phyloP scores from a whole-genome alignment of 208 protist genomes.

The Acanthamoeba divionensis region DNA sequence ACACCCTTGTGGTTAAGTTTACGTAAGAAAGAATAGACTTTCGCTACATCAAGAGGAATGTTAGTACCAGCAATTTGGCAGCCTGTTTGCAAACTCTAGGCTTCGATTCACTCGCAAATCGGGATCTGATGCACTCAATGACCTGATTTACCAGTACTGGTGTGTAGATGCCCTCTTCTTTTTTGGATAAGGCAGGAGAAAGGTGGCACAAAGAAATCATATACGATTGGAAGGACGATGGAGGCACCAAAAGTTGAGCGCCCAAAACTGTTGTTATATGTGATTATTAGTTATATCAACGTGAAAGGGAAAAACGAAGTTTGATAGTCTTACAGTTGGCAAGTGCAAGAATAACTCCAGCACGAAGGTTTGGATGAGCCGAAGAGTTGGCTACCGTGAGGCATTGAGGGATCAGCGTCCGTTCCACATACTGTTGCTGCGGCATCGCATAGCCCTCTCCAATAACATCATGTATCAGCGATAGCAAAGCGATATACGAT shows the following conservation, averaged over 20 bases:
- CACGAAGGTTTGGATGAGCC: background rate
- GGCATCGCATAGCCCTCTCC: background rate
- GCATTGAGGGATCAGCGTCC: background rate
- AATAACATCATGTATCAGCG: slow-evolving; percentile 10
- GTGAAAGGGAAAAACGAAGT: background rate
- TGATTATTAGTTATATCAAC: background rate
- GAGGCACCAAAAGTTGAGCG: slow-evolving; percentile 9
- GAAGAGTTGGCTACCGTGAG: background rate
- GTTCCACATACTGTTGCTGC: background rate
- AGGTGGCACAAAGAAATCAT: background rate
- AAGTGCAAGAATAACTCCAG: background rate
- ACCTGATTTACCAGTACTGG: background rate
- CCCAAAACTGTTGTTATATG: background rate
- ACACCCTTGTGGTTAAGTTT: background rate
- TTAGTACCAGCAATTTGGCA: background rate
- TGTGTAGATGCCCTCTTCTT: slow-evolving; percentile 27
- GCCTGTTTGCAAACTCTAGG: slow-evolving; percentile 25
- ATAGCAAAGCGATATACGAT: background rate
- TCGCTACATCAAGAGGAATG: too few relatives aligned
- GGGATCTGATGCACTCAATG: background rate
- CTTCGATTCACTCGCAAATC: slow-evolving; percentile 3
- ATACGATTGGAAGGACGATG: background rate
- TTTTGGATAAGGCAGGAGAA: slow-evolving; percentile 29
- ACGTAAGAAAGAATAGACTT: too few relatives aligned
- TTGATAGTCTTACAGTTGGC: background rate